Evolutionary conservation across 192 early-diverging fungal species (phyloP), one percentile per base, ranked within the genome.

Genomic region (Anaeromyces robustus): DNA sequence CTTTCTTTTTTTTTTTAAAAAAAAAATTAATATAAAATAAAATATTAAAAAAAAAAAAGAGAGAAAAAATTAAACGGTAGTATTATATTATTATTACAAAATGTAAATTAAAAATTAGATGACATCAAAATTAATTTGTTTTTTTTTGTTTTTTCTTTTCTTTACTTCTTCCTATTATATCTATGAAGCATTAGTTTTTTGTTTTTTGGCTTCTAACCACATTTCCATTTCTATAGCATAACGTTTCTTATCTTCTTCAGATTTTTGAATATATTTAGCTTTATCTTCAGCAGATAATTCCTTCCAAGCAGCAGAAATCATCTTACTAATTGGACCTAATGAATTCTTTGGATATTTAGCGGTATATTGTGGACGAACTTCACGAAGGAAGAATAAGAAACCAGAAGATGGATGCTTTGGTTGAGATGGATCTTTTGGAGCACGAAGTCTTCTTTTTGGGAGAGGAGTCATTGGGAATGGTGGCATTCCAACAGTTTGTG

Each of bases 351-450:
- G 90, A 79, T 92, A 86, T 80, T 91, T 86, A 68, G 86, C 85
- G 17, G 92, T 87, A 59, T 93, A 88, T 12, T 89, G 78, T 14
- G 91, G 90, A 30, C 94, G 86, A 79, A 92, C 91, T 1, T 90
- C 87, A 9, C 88, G 89, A 77, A 93, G 84, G 81, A 92, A 96
- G 82, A 91, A 95, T 59, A 96, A 83, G 84, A 94, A 96, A 19
- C 92, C 93, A 5, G 94, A 94, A 88, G 94, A 94, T 68, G 94
- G 94, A 82, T 96, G 94, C 80, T 94, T 94, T 77, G 94, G 94
- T 1, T 90, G 92, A 83, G 87, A 86, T 1, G 93, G 93, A 79
- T 94, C 91, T 82, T 93, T 92, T 39, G 37, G 37, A 13, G 37
- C 37, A 13, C 37, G 37, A 39, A 39, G 37, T 39, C 37, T 39